Percentiles rank a stretch among this genome's conserved stretches.
phyloP scores from a whole-genome alignment of 2,329 filamentous ascomycete species.

The Cladosporium sp. region DNA sequence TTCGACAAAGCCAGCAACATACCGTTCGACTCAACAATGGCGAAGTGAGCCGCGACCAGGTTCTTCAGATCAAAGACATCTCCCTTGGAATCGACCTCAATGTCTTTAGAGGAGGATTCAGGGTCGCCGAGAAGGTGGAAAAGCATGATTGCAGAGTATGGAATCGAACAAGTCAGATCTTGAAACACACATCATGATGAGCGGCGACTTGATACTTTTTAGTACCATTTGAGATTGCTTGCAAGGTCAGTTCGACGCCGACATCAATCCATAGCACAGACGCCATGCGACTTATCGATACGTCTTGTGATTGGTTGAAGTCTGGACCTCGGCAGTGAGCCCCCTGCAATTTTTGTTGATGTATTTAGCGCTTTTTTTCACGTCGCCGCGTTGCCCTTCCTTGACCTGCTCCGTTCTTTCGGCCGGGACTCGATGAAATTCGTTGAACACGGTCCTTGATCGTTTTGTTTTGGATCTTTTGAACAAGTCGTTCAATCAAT shows the following conservation, averaged over 20 bases:
- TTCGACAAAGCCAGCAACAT: conserved; percentile 1
- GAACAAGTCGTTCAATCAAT: too few species aligned
- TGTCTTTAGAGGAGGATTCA: conserved; percentile 18
- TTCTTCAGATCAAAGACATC: conserved; percentile 26
- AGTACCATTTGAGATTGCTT: background rate
- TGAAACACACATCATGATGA: background rate
- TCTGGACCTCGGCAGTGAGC: conserved; percentile 1
- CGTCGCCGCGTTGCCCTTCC: conserved; percentile 2
- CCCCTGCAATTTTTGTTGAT: background rate
- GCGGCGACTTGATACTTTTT: background rate
- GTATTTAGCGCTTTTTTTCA: background rate
- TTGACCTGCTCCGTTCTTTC: conserved; percentile 6
- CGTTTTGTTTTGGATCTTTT: too few species aligned
- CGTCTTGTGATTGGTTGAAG: background rate
- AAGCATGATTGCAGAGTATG: conserved; percentile 49
- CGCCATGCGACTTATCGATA: background rate
- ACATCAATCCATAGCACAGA: conserved; percentile 3
- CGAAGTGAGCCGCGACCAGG: conserved; percentile 28
- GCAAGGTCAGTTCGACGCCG: too few species aligned
- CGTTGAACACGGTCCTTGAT: too few species aligned
- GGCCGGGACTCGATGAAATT: background rate
- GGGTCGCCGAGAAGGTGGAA: conserved; percentile 31
- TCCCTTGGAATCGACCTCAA: conserved; percentile 24
- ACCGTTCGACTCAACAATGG: conserved; percentile 29
- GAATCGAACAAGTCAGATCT: conserved; percentile 29